Conservation (phyloP, 257 asterid genomes). For the Voacanga thouarsii region DNA sequence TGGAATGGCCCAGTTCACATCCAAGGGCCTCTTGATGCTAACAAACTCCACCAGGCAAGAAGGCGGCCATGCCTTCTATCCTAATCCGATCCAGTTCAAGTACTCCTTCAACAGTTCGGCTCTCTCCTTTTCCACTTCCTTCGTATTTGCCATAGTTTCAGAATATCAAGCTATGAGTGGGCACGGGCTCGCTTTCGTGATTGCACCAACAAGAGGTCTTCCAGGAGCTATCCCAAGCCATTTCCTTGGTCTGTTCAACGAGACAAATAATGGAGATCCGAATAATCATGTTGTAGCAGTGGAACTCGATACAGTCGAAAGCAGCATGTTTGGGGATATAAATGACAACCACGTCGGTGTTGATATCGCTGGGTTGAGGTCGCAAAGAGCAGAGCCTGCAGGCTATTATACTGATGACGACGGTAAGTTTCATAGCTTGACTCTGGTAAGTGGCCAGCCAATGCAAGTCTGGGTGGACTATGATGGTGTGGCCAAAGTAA, state of each 20-base stretch:
- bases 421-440: not conserved
- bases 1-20: slow-evolving; percentile 19
- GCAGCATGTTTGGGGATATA: slow-evolving; percentile 12
- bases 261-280: slow-evolving; percentile 8
- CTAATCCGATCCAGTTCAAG: slow-evolving; percentile 18
- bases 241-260: slow-evolving; percentile 22
- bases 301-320: slow-evolving; percentile 26
- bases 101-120: slow-evolving; percentile 1
- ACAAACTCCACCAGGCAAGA: slow-evolving; percentile 5
- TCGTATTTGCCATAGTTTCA: slow-evolving; percentile 22
- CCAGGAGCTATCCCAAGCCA: not conserved
- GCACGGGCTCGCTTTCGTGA: slow-evolving; percentile 21
- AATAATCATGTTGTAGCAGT: slow-evolving; percentile 22
- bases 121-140: slow-evolving; percentile 28
- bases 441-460: slow-evolving; percentile 10
- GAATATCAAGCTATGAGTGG: slow-evolving; percentile 7
- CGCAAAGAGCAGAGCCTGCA: slow-evolving; percentile 9
- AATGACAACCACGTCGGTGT: slow-evolving; percentile 28
- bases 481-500: not conserved
- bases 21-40: slow-evolving; percentile 21
- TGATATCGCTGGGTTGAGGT: slow-evolving; percentile 14
- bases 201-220: slow-evolving; percentile 18
- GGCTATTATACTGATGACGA: slow-evolving; percentile 32
- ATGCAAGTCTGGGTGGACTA: slow-evolving; percentile 28
- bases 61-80: slow-evolving; percentile 19